These are phyloP conservation scores for Spergularia azorica DNA, from an alignment of 179 eudicot species.

Conservation along the genomic window DNA sequence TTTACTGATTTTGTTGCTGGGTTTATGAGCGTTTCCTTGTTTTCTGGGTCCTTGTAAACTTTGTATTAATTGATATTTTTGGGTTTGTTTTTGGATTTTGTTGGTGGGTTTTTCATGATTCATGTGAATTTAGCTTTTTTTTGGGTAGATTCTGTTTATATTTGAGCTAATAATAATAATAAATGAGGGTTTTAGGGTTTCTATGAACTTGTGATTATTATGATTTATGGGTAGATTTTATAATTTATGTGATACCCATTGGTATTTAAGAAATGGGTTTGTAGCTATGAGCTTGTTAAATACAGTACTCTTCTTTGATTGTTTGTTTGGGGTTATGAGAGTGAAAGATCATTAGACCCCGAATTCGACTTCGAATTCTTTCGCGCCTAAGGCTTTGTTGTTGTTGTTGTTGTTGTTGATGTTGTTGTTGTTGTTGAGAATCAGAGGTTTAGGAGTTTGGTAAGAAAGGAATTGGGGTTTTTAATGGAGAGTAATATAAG, in stretches of 20 bases:
- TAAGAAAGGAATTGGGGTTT: background rate
- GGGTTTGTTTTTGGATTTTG: background rate
- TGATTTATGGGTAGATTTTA: constrained; percentile 14
- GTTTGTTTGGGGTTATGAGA: background rate
- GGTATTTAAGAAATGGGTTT: constrained; percentile 16
- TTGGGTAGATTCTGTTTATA: constrained; percentile 11
- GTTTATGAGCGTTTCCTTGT: no score
- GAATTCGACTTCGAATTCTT: no score
- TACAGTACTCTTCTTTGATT: background rate
- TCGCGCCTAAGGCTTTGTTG: background rate
- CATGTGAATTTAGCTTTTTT: background rate
- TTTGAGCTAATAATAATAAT: background rate
- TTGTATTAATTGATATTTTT: background rate
- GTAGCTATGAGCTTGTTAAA: background rate
- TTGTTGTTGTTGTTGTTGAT: no score
- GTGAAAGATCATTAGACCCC: no score
- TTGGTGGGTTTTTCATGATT: constrained; percentile 1
- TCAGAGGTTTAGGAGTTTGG: background rate
- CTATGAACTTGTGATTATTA: background rate
- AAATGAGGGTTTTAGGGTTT: constrained; percentile 13
- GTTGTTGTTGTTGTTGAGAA: background rate
- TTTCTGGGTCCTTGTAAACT: background rate
- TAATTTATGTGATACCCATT: background rate
- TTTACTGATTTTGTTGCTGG: background rate
- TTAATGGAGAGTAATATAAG: constrained; percentile 61